Conservation (phyloP, 805 yeast species). For the Saccharomycopsis babjevae region DNA sequence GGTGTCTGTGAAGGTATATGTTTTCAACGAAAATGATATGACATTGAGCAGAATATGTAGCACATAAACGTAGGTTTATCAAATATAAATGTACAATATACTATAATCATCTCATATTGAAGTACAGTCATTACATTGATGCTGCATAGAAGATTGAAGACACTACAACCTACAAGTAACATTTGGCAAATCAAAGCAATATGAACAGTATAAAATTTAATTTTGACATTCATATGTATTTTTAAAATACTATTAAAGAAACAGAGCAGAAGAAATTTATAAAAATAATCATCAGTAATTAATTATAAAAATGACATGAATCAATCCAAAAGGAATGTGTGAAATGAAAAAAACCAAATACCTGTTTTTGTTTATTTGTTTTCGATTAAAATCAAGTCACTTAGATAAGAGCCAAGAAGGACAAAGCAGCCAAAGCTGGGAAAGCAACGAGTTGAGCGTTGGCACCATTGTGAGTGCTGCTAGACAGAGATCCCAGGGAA, state of each 20-base stretch:
- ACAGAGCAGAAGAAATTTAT: neutral
- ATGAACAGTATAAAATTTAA: neutral
- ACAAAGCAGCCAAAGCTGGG: constrained; percentile 12
- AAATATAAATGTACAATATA: no score
- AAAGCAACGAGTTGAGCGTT: constrained; percentile 8
- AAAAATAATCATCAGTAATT: neutral
- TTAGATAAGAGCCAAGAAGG: constrained; percentile 8
- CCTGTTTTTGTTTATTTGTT: no score
- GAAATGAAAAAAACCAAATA: neutral
- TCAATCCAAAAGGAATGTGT: neutral
- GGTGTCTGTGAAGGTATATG: no score
- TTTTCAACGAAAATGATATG: no score
- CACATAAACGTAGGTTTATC: no score
- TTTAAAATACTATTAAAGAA: neutral
- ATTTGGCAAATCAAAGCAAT: no score
- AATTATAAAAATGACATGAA: neutral
- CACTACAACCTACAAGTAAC: no score
- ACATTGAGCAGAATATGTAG: no score
- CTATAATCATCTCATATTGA: no score
- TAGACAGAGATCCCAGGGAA: neutral
- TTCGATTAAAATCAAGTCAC: no score
- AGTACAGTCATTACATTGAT: no score
- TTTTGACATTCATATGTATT: neutral
- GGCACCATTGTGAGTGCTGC: constrained; percentile 10
- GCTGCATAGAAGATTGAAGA: no score